phyloP scores from a whole-genome alignment of 805 yeast species.

The Zygotorulaspora sp. region DNA sequence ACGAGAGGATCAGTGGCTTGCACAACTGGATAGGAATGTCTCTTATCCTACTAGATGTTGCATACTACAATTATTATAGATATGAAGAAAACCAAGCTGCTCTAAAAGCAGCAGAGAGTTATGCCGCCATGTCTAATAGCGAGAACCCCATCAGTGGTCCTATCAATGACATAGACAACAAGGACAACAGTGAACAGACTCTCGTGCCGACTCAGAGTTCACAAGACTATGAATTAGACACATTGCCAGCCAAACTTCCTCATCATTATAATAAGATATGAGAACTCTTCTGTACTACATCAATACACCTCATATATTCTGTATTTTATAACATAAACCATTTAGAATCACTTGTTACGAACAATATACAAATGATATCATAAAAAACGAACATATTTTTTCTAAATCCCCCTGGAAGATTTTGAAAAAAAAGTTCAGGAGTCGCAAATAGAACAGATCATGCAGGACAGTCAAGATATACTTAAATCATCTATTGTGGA shows the following conservation, averaged over 20 bases:
- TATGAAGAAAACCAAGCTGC: slow-evolving; percentile 25
- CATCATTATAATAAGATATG: not conserved
- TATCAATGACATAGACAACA: slow-evolving; percentile 7
- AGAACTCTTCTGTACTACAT: no score
- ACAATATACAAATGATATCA: no score
- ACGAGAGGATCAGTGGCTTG: slow-evolving; percentile 57
- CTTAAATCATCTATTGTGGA: no score
- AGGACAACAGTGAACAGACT: slow-evolving; percentile 4
- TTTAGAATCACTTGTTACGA: no score
- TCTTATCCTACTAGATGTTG: slow-evolving; percentile 71
- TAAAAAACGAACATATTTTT: not conserved
- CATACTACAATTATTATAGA: slow-evolving; percentile 76
- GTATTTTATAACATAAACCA: no score
- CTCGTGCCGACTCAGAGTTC: slow-evolving; percentile 7
- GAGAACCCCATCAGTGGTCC: slow-evolving; percentile 1
- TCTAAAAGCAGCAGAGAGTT: slow-evolving; percentile 6
- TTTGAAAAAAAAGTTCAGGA: not conserved
- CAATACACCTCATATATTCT: no score
- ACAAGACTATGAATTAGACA: slow-evolving; percentile 13
- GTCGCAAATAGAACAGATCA: not conserved
- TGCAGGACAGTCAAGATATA: not conserved
- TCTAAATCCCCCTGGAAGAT: not conserved
- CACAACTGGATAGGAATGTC: slow-evolving; percentile 70
- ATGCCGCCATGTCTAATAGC: slow-evolving; percentile 1
- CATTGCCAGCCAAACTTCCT: slow-evolving; percentile 4